Base-by-base conservation (phyloP, 192 early-diverging fungal species). In the Cladochytrium replicatum region DNA sequence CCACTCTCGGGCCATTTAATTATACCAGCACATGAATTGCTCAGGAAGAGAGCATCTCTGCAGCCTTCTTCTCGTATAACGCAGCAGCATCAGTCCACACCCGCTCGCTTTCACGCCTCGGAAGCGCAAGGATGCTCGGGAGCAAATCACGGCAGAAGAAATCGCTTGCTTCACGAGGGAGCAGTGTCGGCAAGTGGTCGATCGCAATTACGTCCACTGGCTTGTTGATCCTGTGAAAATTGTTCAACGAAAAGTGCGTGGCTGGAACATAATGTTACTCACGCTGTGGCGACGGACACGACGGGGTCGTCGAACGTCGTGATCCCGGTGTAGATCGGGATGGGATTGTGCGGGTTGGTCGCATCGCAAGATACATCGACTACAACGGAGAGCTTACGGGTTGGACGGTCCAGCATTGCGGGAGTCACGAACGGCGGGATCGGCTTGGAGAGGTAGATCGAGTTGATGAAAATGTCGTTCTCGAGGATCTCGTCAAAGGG, bases 391-490 rank as follows among this genome's bases (percentile, higher is more conserved):
- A 98, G 55, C 37, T 72, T 72, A 43, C 91, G 76, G 30, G 75
- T 65, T 13, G 37, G 26, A 41, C 50, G 57, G 51, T 85, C 80
- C 41, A 90, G 65, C 77, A 82, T 75, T 41, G 84, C 79, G 49
- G 73, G 78, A 21, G 89, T 94, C 60, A 98, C 57, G 63, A 98
- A 98, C 26, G 94, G 91, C 44, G 92, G 91, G 52, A 98, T 98
- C 59, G 82, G 74, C 32, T 82, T 64, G 60, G 76, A 84, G 48
- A 98, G 80, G 60, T 98, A 98, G 73, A 98, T 98, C 75, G 89
- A 98, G 80, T 98, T 98, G 83, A 98, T 81, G 71, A 98, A 98
- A 56, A 95, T 86, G 61, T 98, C 91, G 45, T 71, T 62, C 29
- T 81, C 70, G 56, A 87, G 66, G 45, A 98, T 95, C 66, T 93